Percentiles rank a stretch among this genome's conserved stretches.
These are phyloP conservation scores for Ascochyta lentis DNA, from an alignment of 2,329 filamentous ascomycete genomes.

Conservation along the genomic window DNA sequence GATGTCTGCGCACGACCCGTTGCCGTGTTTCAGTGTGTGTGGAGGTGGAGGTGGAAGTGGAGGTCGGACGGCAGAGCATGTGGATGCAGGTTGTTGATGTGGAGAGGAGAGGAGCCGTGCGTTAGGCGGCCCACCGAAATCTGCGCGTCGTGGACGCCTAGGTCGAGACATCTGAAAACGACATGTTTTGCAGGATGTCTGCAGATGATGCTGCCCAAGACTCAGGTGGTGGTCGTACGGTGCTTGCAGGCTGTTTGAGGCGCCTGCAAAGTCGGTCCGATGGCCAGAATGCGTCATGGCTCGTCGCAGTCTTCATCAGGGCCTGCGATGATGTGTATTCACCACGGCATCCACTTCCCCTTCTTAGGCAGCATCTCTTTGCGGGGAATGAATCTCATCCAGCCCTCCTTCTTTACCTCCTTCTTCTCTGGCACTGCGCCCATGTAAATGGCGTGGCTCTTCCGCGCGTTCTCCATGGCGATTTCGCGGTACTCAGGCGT, in stretches of 20 bases:
- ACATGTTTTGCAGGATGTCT: background rate
- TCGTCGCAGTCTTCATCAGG: background rate
- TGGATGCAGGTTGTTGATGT: background rate
- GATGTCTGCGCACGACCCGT: background rate
- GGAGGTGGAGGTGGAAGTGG: conserved; percentile 8
- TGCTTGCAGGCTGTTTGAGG: background rate
- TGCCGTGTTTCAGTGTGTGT: conserved; percentile 3
- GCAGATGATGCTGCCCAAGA: background rate
- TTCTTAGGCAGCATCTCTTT: conserved; percentile 16
- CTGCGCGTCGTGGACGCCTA: conserved; percentile 6
- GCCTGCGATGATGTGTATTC: background rate
- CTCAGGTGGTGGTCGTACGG: background rate
- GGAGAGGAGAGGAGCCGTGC: background rate
- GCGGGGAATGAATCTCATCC: conserved; percentile 28
- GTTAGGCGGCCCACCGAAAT: conserved; percentile 4
- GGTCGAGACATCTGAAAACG: background rate
- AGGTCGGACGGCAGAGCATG: background rate
- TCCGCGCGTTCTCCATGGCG: conserved; percentile 34
- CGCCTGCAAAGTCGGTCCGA: background rate
- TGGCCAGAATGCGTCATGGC: background rate
- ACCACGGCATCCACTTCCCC: conserved; percentile 17
- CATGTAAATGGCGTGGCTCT: conserved; percentile 35
- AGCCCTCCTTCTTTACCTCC: conserved; percentile 24
- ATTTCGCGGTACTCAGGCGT: conserved; percentile 28
- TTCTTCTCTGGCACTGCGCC: conserved; percentile 21